Conservation (phyloP, 2,329 filamentous ascomycete species). For the Alternaria alternata region DNA sequence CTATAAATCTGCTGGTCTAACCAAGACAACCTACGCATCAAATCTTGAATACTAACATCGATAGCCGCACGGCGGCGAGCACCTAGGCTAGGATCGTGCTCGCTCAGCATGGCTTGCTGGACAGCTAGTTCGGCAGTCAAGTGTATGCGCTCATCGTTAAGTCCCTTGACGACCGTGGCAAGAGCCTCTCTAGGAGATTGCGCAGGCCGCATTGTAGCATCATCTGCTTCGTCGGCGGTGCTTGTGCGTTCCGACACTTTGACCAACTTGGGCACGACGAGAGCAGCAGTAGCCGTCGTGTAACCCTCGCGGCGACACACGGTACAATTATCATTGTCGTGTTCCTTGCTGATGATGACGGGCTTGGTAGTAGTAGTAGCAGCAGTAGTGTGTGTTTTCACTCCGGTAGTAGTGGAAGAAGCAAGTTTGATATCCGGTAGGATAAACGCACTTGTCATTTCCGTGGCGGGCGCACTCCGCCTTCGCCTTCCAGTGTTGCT, state of each 20-base stretch:
- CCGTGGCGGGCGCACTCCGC: constrained; percentile 55
- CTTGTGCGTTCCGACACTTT: constrained; percentile 57
- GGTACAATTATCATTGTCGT: constrained; percentile 64
- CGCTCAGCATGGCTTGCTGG: constrained; percentile 67
- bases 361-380: no score
- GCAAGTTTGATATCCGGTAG: constrained; percentile 68
- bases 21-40: constrained; percentile 71
- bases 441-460: constrained; percentile 71
- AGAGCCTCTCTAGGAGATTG: constrained; percentile 76
- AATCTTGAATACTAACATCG: constrained; percentile 66
- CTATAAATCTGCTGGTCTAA: constrained; percentile 75
- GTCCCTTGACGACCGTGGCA: constrained; percentile 80
- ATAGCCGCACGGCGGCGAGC: constrained; percentile 57
- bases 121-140: constrained; percentile 73
- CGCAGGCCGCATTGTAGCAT: constrained; percentile 66
- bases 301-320: constrained; percentile 60
- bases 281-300: constrained; percentile 36
- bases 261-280: constrained; percentile 59
- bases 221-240: constrained; percentile 57
- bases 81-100: constrained; percentile 67
- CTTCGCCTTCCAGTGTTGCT: constrained; percentile 61
- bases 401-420: constrained; percentile 15
- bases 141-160: constrained; percentile 81
- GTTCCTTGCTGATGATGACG: constrained; percentile 50
- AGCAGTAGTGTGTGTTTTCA: no score